A percentile compares a stretch with the other conserved stretches of the same genome.
Evolutionary conservation across 1,284 basidiomycete species (phyloP).

Genomic region (Microbotryum scabiosae): DNA sequence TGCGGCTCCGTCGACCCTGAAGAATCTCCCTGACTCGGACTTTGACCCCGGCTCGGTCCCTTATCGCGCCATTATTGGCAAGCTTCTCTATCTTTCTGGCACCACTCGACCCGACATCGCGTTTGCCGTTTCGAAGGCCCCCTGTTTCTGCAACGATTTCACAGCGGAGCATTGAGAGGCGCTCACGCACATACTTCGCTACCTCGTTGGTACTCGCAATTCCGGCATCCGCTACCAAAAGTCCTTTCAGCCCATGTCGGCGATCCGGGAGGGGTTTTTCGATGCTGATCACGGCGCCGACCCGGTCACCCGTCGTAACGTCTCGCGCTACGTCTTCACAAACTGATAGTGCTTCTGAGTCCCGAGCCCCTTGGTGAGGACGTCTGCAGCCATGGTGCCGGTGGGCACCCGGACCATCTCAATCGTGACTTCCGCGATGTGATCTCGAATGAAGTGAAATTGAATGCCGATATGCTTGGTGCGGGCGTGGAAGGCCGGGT

Average conservation of each 20-base stretch:
- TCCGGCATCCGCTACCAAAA: constrained; percentile 33
- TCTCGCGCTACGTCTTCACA: too few species aligned
- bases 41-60: not conserved
- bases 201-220: constrained; percentile 47
- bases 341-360: too few species aligned
- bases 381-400: constrained; percentile 23
- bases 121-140: constrained; percentile 41
- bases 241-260: not conserved
- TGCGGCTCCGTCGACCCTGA: constrained; percentile 5
- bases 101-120: constrained; percentile 44
- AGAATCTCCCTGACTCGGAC: constrained; percentile 6
- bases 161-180: constrained; percentile 42
- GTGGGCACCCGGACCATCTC: constrained; percentile 23
- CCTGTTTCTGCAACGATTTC: constrained; percentile 36
- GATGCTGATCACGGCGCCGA: constrained; percentile 45
- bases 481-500: constrained; percentile 26
- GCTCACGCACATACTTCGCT: constrained; percentile 43
- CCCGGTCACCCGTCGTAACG: too few species aligned
- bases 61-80: constrained; percentile 41
- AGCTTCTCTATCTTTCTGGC: constrained; percentile 43
- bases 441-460: constrained; percentile 34
- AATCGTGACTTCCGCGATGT: constrained; percentile 13
- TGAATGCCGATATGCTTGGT: constrained; percentile 38
- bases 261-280: constrained; percentile 40
- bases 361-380: too few species aligned